A percentile compares a stretch with the other conserved stretches of the same genome.
These are phyloP conservation scores for Pilasporangium apinafurcum DNA, from an alignment of 352 stramenopile genomes.

Conservation along the genomic window DNA sequence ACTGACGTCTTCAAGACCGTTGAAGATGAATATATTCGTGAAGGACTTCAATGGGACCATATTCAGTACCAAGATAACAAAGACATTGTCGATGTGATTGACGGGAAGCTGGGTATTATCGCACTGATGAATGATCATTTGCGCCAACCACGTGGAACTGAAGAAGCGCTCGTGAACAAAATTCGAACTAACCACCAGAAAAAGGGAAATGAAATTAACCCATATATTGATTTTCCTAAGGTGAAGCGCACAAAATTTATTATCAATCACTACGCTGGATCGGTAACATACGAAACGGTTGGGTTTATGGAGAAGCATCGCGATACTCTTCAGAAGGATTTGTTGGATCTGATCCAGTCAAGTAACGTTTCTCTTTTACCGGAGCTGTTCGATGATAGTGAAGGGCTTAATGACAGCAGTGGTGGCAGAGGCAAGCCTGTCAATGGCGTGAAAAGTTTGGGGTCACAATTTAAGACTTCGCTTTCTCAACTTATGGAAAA, in stretches of 20 bases:
- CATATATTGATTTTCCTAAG: slow-evolving; percentile 82
- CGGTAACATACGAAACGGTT: slow-evolving; percentile 91
- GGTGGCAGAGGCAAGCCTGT: slow-evolving; percentile 48
- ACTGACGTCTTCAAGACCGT: slow-evolving; percentile 96
- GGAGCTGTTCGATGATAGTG: slow-evolving; percentile 70
- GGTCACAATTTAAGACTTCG: slow-evolving; percentile 82
- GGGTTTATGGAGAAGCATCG: slow-evolving; percentile 97
- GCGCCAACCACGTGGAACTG: slow-evolving; percentile 76
- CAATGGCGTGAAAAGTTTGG: slow-evolving; percentile 66
- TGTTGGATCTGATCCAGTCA: slow-evolving; percentile 85
- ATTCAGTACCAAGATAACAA: slow-evolving; percentile 99
- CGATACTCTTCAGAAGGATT: slow-evolving; percentile 93
- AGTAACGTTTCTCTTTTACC: slow-evolving; percentile 61
- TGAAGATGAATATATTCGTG: slow-evolving; percentile 96
- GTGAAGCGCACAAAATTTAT: slow-evolving; percentile 92
- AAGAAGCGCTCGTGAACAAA: slow-evolving; percentile 87
- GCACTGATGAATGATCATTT: slow-evolving; percentile 87
- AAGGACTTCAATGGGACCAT: slow-evolving; percentile 97
- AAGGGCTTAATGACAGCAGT: slow-evolving; percentile 21
- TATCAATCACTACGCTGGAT: slow-evolving; percentile 94
- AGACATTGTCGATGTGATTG: slow-evolving; percentile 96
- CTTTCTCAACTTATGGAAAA: slow-evolving; percentile 83
- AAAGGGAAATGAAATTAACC: slow-evolving; percentile 58
- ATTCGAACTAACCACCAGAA: slow-evolving; percentile 79
- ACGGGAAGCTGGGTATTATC: slow-evolving; percentile 87